These are phyloP conservation scores for Rhytidhysteron rufulum DNA, from an alignment of 2,329 filamentous ascomycete genomes.

Conservation along the genomic window DNA sequence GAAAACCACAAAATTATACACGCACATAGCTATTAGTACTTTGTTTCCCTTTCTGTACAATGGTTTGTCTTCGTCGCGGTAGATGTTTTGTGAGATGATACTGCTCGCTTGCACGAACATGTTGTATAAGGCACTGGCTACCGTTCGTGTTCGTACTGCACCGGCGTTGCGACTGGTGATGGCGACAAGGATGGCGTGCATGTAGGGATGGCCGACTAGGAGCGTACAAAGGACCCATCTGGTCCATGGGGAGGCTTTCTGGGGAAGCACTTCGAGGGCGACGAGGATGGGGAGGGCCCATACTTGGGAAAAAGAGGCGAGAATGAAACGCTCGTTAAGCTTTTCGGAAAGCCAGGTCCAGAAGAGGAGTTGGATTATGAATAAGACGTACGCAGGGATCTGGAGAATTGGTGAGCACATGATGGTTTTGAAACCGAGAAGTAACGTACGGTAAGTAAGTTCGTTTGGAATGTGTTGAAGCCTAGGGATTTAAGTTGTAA, in stretches of 20 bases:
- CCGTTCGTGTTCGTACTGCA: slow-evolving; percentile 41
- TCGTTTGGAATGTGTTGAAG: slow-evolving; percentile 36
- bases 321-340: slow-evolving; percentile 50
- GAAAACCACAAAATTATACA: slow-evolving; percentile 50
- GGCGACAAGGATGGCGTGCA: slow-evolving; percentile 43
- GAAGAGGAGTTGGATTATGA: slow-evolving; percentile 48
- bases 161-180: slow-evolving; percentile 42
- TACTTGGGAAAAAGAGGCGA: slow-evolving; percentile 38
- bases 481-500: slow-evolving; percentile 31
- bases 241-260: slow-evolving; percentile 31
- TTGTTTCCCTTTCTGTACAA: slow-evolving; percentile 53
- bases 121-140: slow-evolving; percentile 43
- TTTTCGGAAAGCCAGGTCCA: slow-evolving; percentile 50
- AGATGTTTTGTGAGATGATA: slow-evolving; percentile 44
- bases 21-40: slow-evolving; percentile 49
- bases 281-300: slow-evolving; percentile 38
- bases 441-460: slow-evolving; percentile 29
- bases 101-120: slow-evolving; percentile 31
- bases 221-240: slow-evolving; percentile 37
- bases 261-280: slow-evolving; percentile 30
- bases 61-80: slow-evolving; percentile 50
- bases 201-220: slow-evolving; percentile 41
- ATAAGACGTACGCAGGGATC: slow-evolving; percentile 45
- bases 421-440: not conserved
- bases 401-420: slow-evolving; percentile 7